Evolutionary conservation across 768 basidiomycete genomes (phyloP), one percentile per base, ranked within the genome.

Genomic region (Omphalotus guepiniiformis): DNA sequence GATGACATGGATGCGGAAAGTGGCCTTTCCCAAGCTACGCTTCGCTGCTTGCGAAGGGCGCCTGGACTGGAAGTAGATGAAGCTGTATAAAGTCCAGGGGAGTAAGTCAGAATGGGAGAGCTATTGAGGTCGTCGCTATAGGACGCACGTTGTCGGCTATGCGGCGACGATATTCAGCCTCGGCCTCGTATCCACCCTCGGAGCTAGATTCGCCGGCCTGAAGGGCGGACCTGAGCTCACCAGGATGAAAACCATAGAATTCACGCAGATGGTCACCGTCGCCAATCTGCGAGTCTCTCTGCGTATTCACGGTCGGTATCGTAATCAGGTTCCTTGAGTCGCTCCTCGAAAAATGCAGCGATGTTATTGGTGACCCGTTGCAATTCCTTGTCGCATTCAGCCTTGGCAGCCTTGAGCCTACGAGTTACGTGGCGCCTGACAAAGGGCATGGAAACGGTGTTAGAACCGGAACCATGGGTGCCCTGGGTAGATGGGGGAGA

Each of bases 371-470:
- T 92, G 62, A 97, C 88, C 61, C 92, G 86, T 60, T 86, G 84
- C 7, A 99, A 81, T 67, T 96, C 93, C 73, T 88, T 89, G 79
- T 99, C 93, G 74, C 95, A 99, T 54, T 90, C 89, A 42, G 88
- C 82, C 73, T 99, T 98, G 49, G 95, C 93, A 3, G 86, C 87
- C 71, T 84, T 88, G 66, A 98, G 82, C 49, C 96, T 84, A 53
- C 92, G 82, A 30, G 88, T 91, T 58, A 98, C 91, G 71, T 97
- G 94, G 47, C 92, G 82, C 52, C 89, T 76, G 53, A 97, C 89
- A 63, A 92, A 91, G 50, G 89, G 88, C 89, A 92, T 92, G 45
- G 89, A 89, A 44, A 92, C 86, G 45, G 85, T 87, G 63, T 86
- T 87, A 22, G 84, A 75, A 42, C 73, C 74, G 4, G 82, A 80